Evolutionary conservation across 257 asterid genomes (phyloP).

Genomic region (Przewalskia tangutica): DNA sequence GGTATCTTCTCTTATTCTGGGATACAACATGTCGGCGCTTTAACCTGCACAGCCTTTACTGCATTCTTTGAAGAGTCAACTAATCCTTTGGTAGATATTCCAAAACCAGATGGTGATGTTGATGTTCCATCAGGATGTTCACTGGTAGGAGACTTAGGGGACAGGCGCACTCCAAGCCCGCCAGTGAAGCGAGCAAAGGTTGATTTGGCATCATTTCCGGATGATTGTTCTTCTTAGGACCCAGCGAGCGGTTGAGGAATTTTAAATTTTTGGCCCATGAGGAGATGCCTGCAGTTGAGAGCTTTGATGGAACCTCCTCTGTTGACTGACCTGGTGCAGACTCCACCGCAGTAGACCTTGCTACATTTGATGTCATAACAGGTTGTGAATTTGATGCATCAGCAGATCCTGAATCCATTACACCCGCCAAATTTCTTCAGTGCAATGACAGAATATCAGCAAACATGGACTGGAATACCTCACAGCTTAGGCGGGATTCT

Average conservation of each 20-base stretch:
- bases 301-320: slow-evolving; percentile 42
- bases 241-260: slow-evolving; percentile 72
- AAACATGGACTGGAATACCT: background rate
- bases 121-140: slow-evolving; percentile 49
- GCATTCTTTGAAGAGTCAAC: slow-evolving; percentile 93
- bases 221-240: slow-evolving; percentile 57
- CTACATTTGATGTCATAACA: slow-evolving; percentile 21
- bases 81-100: slow-evolving; percentile 79
- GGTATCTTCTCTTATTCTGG: slow-evolving; percentile 97
- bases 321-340: slow-evolving; percentile 34
- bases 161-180: slow-evolving; percentile 65
- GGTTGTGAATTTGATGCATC: slow-evolving; percentile 32
- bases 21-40: slow-evolving; percentile 98
- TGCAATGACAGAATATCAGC: background rate
- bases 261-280: slow-evolving; percentile 83
- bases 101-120: slow-evolving; percentile 65
- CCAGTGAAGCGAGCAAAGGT: slow-evolving; percentile 63
- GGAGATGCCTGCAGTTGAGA: slow-evolving; percentile 75
- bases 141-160: slow-evolving; percentile 75
- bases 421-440: slow-evolving; percentile 9
- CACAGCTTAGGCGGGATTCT: background rate
- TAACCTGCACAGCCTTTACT: slow-evolving; percentile 92
- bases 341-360: slow-evolving; percentile 27
- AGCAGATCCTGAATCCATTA: slow-evolving; percentile 51
- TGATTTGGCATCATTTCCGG: slow-evolving; percentile 57